Base-by-base conservation (phyloP, 1,284 basidiomycete species). In the Fomitopsis pinicola region DNA sequence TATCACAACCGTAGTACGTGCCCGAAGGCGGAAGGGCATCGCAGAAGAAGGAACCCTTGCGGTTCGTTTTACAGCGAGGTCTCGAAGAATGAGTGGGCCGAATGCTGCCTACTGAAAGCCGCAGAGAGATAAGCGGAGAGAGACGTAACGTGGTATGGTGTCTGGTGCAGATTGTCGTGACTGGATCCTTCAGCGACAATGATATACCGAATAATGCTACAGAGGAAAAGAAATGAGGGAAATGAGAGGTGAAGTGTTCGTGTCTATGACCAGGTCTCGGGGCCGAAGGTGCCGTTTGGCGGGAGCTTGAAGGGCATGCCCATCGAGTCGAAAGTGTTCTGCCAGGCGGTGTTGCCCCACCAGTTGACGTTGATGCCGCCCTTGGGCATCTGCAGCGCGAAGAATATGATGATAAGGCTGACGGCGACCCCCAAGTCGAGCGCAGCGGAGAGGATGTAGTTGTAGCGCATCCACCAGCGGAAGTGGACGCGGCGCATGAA, bases 391-490 rank as follows among this genome's bases (percentile, higher is more conserved):
- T 81, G 77, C 44, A 83, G 71, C 63, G 55, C 64, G 70, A 86
- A 85, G 76, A 84, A 87, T 57, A 86, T 80, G 48, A 82, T 68
- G 35, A 85, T 63, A 6, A 77, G 72, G 5, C 77, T 77, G 52
- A 86, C 67, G 5, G 83, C 81, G 33, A 83, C 72, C 44, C 85
- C 84, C 8, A 82, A 75, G 67, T 87, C 85, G 48, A 87, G 76
- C 0, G 82, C 86, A 35, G 85, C 84, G 17, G 85, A 84, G 33
- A 86, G 75, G 12, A 87, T 81, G 67, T 87, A 95, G 78, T 94
- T 95, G 82, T 92, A 95, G 57, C 90, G 85, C 85, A 91, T 89
- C 91, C 91, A 93, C 91, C 91, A 94, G 66, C 87, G 78, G 83
- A 92, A 91, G 78, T 86, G 87, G 75, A 77, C 85, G 65, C 89